Percentiles rank a stretch among this genome's conserved stretches.
These are phyloP conservation scores for Suhomyces guaymorum DNA, from an alignment of 1,139 yeast species.

Conservation along the genomic window DNA sequence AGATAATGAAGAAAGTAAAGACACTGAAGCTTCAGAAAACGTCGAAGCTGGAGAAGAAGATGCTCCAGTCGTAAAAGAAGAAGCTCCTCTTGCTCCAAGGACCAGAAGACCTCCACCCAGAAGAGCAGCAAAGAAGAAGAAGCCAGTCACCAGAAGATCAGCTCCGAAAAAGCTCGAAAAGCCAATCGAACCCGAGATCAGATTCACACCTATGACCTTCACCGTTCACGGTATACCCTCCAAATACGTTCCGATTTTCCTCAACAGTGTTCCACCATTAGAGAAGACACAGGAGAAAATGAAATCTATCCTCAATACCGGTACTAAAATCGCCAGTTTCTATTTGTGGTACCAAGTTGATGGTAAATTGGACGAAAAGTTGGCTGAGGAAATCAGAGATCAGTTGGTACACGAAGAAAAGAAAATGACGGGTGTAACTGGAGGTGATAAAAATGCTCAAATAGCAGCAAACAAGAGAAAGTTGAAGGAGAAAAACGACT, in stretches of 20 bases:
- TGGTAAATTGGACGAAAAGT: constrained; percentile 65
- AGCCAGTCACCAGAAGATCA: constrained; percentile 25
- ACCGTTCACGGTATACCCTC: constrained; percentile 63
- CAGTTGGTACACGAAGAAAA: constrained; percentile 44
- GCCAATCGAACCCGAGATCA: constrained; percentile 43
- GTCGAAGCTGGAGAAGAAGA: constrained; percentile 14
- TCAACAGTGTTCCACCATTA: constrained; percentile 62
- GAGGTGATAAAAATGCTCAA: constrained; percentile 4
- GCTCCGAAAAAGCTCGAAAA: constrained; percentile 20
- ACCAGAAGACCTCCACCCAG: constrained; percentile 25
- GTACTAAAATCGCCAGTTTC: constrained; percentile 60
- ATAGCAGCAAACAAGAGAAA: constrained; percentile 38
- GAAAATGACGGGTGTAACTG: constrained; percentile 38
- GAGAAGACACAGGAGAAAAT: constrained; percentile 60
- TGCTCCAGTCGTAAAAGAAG: constrained; percentile 7
- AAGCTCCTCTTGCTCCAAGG: constrained; percentile 3
- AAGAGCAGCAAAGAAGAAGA: constrained; percentile 24
- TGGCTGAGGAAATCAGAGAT: constrained; percentile 51
- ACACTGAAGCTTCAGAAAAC: constrained; percentile 11
- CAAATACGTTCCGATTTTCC: constrained; percentile 66
- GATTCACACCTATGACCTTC: constrained; percentile 65
- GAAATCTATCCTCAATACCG: constrained; percentile 60
- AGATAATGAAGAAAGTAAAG: not conserved
- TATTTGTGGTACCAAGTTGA: constrained; percentile 86
- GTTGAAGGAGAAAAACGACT: constrained; percentile 25